A percentile compares a stretch with the other conserved stretches of the same genome.
Conservation (phyloP, 768 basidiomycete species). For the Hebeloma cylindrosporum region DNA sequence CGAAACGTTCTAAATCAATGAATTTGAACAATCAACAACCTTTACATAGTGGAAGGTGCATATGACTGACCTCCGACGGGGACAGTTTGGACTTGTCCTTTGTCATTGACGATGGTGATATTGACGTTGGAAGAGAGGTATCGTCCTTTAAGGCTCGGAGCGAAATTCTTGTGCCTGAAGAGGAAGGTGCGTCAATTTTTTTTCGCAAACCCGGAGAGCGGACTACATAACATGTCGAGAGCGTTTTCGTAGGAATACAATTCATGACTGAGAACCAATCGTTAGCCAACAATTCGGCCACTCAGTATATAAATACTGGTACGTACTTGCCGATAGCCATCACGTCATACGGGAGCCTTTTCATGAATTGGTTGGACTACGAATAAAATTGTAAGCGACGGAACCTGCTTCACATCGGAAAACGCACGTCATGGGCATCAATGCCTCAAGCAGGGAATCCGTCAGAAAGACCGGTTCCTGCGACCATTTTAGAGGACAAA, state of each 20-base stretch:
- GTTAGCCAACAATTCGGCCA: background rate
- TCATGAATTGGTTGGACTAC: slow-evolving; percentile 75
- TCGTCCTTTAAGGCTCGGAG: slow-evolving; percentile 60
- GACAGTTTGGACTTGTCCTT: slow-evolving; percentile 35
- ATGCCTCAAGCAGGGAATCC: slow-evolving; percentile 70
- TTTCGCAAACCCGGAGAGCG: background rate
- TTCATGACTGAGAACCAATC: slow-evolving; percentile 58
- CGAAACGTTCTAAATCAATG: slow-evolving; percentile 55
- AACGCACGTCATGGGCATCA: slow-evolving; percentile 66
- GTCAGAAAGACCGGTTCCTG: slow-evolving; percentile 76
- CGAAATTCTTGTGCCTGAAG: slow-evolving; percentile 62
- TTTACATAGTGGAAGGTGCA: no score
- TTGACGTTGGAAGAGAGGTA: slow-evolving; percentile 87
- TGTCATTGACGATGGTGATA: slow-evolving; percentile 61
- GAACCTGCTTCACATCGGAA: no score
- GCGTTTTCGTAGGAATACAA: slow-evolving; percentile 70
- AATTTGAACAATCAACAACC: no score
- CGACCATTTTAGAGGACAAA: background rate
- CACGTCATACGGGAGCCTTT: slow-evolving; percentile 75
- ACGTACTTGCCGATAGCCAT: slow-evolving; percentile 83
- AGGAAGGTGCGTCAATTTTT: slow-evolving; percentile 1
- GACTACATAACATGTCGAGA: slow-evolving; percentile 63
- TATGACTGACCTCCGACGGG: slow-evolving; percentile 40
- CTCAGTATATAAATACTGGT: background rate
- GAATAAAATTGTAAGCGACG: background rate